Evolutionary conservation across 164 flowering plant genomes (phyloP), one percentile per base, ranked within the genome.

Genomic region (Amborella trichopoda): DNA sequence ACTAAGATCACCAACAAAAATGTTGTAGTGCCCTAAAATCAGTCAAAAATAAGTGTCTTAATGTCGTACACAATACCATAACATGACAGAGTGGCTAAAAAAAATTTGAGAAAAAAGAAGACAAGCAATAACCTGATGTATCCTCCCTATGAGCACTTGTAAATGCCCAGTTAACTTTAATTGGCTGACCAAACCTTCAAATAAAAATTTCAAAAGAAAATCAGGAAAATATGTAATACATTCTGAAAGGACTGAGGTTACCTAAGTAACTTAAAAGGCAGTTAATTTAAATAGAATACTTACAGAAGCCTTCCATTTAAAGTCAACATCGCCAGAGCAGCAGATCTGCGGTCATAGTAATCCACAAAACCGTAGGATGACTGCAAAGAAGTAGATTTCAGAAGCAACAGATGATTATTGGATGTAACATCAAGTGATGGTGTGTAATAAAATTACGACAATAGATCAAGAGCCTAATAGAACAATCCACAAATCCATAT

Each of bases 1-100:
- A 58, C 95, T 78, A 33, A 91, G 87, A 70, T 91, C 99, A 32
- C 99, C 96, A 51, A 91, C 99, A 69, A 91, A 91, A 40, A 91
- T 73, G 70, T 91, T 82, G 67, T 40, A 88, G 55, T 91, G 99
- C 42, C 77, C 96, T 91, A 74, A 62, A 67, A 38, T 38, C 21
- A 3, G 20, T 6, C 11, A 38, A 8, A 38, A 22, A 18, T 16
- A 10, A 38, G 16, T 6, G 16, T 16, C 17, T 38, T 38, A 38
- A 16, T n/a, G 41, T 9, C 2, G 2, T 38, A 22, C 44, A 17
- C 53, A 60, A 19, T 14, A 2, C 14, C 11, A 30, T 14, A 12
- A 44, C 14, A 13, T 25, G n/a, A 37, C 17, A 26, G 12, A 23
- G 5, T 34, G 13, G 38, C 40, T 26, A 24, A 24, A 12, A 14